These are phyloP conservation scores for Cytospora leucostoma DNA, from an alignment of 2,329 filamentous ascomycete genomes.

Conservation along the genomic window DNA sequence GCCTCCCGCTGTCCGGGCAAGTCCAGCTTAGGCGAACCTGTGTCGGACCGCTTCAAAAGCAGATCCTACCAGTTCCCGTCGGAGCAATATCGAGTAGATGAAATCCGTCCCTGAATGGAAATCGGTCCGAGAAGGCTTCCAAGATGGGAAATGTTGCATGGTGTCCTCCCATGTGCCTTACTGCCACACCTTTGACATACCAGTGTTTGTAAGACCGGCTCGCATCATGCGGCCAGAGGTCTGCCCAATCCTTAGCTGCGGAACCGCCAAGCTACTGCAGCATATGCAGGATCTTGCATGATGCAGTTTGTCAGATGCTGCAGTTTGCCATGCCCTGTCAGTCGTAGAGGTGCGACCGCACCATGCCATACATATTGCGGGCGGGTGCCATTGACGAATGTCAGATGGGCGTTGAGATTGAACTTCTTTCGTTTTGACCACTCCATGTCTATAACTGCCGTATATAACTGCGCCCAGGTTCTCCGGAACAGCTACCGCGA, in stretches of 20 bases:
- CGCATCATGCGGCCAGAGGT: background rate
- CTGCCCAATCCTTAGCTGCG: background rate
- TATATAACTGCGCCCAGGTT: background rate
- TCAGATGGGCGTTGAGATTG: background rate
- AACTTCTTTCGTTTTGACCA: background rate
- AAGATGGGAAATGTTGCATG: background rate
- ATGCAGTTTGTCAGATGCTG: background rate
- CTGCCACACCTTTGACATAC: background rate
- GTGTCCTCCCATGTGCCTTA: background rate
- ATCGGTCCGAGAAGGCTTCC: background rate
- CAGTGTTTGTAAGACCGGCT: background rate
- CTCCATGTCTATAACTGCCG: background rate
- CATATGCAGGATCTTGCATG: background rate
- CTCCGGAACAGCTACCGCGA: background rate
- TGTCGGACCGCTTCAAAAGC: background rate
- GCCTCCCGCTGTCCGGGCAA: background rate
- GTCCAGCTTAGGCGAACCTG: background rate
- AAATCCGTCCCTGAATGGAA: background rate
- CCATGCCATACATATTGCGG: background rate
- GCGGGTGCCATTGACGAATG: no score
- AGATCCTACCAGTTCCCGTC: background rate
- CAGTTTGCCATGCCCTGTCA: constrained; percentile 3
- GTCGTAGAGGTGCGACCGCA: background rate
- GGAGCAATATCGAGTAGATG: background rate
- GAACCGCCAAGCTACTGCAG: background rate